Conservation (phyloP, 768 basidiomycete species). For the Psilocybe subaeruginosa region DNA sequence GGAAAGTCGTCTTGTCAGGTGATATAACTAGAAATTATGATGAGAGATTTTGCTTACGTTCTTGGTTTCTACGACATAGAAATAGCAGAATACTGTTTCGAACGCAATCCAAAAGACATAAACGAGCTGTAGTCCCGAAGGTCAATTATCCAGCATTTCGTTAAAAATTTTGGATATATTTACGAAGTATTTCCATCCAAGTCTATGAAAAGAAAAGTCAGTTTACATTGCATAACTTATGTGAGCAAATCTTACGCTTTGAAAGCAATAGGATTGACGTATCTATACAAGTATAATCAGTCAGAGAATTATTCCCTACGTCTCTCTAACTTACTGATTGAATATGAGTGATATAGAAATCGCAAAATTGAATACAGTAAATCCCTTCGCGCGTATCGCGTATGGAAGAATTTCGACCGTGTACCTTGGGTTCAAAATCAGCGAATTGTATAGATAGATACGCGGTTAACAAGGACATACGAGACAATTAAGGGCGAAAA, state of each 20-base stretch:
- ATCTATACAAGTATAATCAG: slow-evolving; percentile 24
- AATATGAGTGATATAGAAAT: slow-evolving; percentile 67
- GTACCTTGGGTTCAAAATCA: slow-evolving; percentile 18
- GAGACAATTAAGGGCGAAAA: slow-evolving; percentile 36
- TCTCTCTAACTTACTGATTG: slow-evolving; percentile 46
- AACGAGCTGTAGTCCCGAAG: slow-evolving; percentile 29
- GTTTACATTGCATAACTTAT: too few relatives aligned
- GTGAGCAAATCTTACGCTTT: slow-evolving; percentile 22
- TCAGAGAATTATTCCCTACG: not conserved
- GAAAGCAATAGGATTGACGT: slow-evolving; percentile 54
- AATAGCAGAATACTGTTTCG: slow-evolving; percentile 51
- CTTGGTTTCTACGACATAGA: slow-evolving; percentile 60
- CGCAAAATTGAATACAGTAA: slow-evolving; percentile 63
- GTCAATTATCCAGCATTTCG: too few relatives aligned
- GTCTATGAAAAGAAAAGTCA: slow-evolving; percentile 6
- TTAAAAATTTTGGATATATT: not conserved
- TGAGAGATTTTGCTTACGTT: slow-evolving; percentile 22
- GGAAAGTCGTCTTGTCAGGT: not conserved
- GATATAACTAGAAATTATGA: not conserved
- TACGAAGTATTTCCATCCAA: slow-evolving; percentile 71
- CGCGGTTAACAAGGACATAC: slow-evolving; percentile 16
- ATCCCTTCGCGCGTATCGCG: slow-evolving; percentile 65
- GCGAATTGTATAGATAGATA: not conserved
- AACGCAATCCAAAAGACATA: slow-evolving; percentile 60
- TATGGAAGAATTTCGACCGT: slow-evolving; percentile 32